Evolutionary conservation across 805 yeast species (phyloP).

Genomic region (Wickerhamomyces queroliae): DNA sequence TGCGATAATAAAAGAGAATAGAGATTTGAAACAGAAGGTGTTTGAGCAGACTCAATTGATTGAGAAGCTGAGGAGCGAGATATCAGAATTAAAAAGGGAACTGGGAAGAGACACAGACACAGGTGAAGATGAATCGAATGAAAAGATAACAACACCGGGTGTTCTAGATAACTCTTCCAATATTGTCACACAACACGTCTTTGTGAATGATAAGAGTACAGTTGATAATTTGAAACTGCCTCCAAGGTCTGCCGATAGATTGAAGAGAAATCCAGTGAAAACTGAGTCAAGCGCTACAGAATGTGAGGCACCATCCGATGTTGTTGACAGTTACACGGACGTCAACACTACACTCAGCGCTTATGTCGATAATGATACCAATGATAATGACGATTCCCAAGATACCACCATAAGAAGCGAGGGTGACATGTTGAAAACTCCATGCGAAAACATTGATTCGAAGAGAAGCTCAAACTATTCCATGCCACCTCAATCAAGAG

Average conservation of each 20-base stretch:
- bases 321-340: no score
- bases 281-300: background rate
- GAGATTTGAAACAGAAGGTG: conserved; percentile 12
- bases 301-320: background rate
- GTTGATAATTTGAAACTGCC: conserved; percentile 22
- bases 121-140: conserved; percentile 6
- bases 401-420: background rate
- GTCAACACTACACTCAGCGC: no score
- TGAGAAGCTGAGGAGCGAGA: conserved; percentile 10
- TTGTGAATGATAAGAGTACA: conserved; percentile 1
- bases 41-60: conserved; percentile 13
- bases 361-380: background rate
- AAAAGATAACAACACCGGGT: conserved; percentile 3
- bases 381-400: background rate
- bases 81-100: conserved; percentile 7
- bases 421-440: background rate
- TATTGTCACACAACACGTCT: conserved; percentile 5
- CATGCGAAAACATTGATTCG: background rate
- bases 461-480: conserved; percentile 2
- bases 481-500: background rate
- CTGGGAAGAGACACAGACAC: background rate
- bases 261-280: conserved; percentile 7
- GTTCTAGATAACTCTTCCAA: conserved; percentile 1
- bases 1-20: conserved; percentile 7
- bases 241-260: conserved; percentile 34